A percentile compares a stretch with the other conserved stretches of the same genome.
Evolutionary conservation across 805 yeast genomes (phyloP).

Genomic region (Kodamaea fukazawae): DNA sequence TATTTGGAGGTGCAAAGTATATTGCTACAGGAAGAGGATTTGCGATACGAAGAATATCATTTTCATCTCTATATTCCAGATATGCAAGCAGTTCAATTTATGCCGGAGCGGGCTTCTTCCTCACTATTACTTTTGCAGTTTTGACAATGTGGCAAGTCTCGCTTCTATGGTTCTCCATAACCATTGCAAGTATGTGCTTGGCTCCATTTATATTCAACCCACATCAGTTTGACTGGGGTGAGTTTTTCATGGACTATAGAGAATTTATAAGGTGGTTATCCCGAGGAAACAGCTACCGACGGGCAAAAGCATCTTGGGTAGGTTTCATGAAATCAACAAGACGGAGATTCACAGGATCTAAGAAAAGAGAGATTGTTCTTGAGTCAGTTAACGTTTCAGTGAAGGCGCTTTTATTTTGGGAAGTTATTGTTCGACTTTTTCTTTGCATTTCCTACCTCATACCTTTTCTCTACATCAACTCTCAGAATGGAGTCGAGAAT

Average conservation of each 20-base stretch:
- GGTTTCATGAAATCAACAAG: slow-evolving; percentile 45
- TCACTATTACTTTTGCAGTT: slow-evolving; percentile 73
- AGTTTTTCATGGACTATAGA: slow-evolving; percentile 49
- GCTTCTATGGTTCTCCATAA: slow-evolving; percentile 57
- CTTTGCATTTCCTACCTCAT: slow-evolving; percentile 26
- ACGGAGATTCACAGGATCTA: slow-evolving; percentile 25
- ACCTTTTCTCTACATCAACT: slow-evolving; percentile 77
- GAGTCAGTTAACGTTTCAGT: not conserved
- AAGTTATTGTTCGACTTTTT: slow-evolving; percentile 1
- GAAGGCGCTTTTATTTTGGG: slow-evolving; percentile 1
- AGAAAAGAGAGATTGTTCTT: slow-evolving; percentile 8
- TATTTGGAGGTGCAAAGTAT: slow-evolving; percentile 90
- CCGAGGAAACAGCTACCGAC: slow-evolving; percentile 70
- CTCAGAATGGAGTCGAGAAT: slow-evolving; percentile 74
- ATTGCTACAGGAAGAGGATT: slow-evolving; percentile 93
- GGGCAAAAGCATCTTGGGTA: slow-evolving; percentile 70
- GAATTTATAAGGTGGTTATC: slow-evolving; percentile 68
- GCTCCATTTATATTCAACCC: slow-evolving; percentile 56
- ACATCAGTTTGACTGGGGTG: slow-evolving; percentile 48
- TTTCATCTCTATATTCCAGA: slow-evolving; percentile 67
- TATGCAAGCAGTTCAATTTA: slow-evolving; percentile 78
- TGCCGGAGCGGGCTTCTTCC: slow-evolving; percentile 65
- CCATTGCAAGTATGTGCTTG: slow-evolving; percentile 42
- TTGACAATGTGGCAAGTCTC: slow-evolving; percentile 80
- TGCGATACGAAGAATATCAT: slow-evolving; percentile 79